Evolutionary conservation across 208 protist genomes (phyloP), one percentile per base, ranked within the genome.

Genomic region (Angomonas ambiguus): DNA sequence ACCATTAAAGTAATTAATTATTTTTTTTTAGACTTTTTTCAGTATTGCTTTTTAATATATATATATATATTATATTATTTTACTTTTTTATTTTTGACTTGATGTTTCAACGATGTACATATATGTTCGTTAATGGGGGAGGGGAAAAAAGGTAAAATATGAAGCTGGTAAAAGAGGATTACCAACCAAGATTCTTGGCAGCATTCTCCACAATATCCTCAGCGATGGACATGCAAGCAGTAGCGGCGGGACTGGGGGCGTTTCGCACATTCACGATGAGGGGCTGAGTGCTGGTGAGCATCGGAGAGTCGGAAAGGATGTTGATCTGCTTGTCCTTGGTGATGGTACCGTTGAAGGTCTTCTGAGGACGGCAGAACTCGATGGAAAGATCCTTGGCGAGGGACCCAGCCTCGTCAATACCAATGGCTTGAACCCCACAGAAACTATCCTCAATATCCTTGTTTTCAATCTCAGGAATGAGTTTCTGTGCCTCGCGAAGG

Each of bases 221-320:
- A 0, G 91, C 91, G 53, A 96, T 94, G 10, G 93, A 82, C 67
- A 97, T 77, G 31, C 73, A 91, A 5, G 90, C 75, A 8, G 93
- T 96, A 2, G 91, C 90, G 0, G 90, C 81, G 1, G 91, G 93
- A 41, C 85, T 94, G 0, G 92, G 91, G 24, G 90, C 88, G 61
- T 96, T 97, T 42, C 91, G 79, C n/a, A 97, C 82, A 67, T 96
- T 91, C 3, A 96, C 33, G 63, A 93, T 83, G 51, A 93, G 75
- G 20, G 84, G 84, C 31, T 58, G 66, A 0, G 35, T 42, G 5
- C 57, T 73, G 35, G 67, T 62, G 28, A 56, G 30, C 8, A 45
- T 16, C 38, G 38, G 38, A 20, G 42, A 49, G 41, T 61, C 38
- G 24, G 51, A 33, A 11, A 38, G 33, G 71, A 69, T 25, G 11